These are phyloP conservation scores for Akanthomyces muscarius DNA, from an alignment of 2,329 filamentous ascomycete genomes.

Conservation along the genomic window DNA sequence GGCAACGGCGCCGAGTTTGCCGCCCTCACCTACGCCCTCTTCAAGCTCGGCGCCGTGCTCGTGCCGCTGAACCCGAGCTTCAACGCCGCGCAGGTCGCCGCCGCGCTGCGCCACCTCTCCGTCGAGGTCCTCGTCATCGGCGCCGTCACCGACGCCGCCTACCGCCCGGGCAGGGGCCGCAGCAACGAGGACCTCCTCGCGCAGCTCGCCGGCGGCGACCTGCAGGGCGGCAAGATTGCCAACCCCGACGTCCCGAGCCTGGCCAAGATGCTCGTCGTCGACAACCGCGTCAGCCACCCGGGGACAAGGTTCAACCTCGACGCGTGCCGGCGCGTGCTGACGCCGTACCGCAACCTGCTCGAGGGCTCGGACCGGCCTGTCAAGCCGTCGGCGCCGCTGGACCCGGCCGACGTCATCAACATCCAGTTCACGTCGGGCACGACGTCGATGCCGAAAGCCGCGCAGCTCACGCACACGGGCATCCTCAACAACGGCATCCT, in stretches of 20 bases:
- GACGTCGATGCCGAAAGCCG: constrained; percentile 84
- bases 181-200: constrained; percentile 48
- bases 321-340: constrained; percentile 37
- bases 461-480: constrained; percentile 77
- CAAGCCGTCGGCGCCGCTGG: constrained; percentile 43
- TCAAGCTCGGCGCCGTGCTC: constrained; percentile 89
- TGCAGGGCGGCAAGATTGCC: constrained; percentile 31
- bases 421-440: constrained; percentile 98
- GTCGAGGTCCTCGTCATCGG: constrained; percentile 75
- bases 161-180: constrained; percentile 51
- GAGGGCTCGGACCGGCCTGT: constrained; percentile 32
- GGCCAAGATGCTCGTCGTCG: constrained; percentile 66
- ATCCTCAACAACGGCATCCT: constrained; percentile 89
- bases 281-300: constrained; percentile 61
- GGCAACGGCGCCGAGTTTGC: constrained; percentile 85
- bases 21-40: constrained; percentile 80
- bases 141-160: constrained; percentile 81
- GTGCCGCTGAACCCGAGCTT: constrained; percentile 94
- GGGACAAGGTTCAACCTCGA: constrained; percentile 42
- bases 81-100: constrained; percentile 70
- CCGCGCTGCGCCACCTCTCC: constrained; percentile 72
- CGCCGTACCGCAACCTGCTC: constrained; percentile 41
- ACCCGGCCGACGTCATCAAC: constrained; percentile 72
- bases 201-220: constrained; percentile 40
- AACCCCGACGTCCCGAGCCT: constrained; percentile 62